These are phyloP conservation scores for Penicillium antarcticum DNA, from an alignment of 495 filamentous ascomycete genomes.

Conservation along the genomic window DNA sequence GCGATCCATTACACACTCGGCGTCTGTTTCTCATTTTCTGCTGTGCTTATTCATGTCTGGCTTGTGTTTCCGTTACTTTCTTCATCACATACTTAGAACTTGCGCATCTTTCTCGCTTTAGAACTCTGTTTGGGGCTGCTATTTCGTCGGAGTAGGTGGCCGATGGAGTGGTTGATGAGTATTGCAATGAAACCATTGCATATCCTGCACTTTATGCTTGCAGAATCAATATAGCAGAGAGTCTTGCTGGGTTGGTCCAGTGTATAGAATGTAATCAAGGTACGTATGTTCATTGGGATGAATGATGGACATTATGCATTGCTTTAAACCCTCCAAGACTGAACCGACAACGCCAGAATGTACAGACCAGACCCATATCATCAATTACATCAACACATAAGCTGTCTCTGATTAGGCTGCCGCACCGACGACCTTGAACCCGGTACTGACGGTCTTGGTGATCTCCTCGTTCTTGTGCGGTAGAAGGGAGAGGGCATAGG, in stretches of 20 bases:
- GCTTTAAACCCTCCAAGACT: neutral
- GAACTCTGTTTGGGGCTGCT: slow-evolving; percentile 11
- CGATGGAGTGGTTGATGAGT: too few species aligned
- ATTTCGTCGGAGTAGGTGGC: neutral
- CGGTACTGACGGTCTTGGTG: slow-evolving; percentile 72
- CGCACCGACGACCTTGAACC: slow-evolving; percentile 78
- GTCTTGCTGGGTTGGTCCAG: too few species aligned
- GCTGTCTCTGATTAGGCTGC: slow-evolving; percentile 32
- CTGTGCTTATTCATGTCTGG: neutral
- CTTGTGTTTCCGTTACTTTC: neutral
- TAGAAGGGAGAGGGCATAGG: slow-evolving; percentile 81
- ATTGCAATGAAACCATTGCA: too few species aligned
- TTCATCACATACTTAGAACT: slow-evolving; percentile 21
- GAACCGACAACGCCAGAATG: neutral
- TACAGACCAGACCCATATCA: slow-evolving; percentile 6
- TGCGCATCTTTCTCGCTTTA: neutral
- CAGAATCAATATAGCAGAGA: too few species aligned
- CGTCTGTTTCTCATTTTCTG: slow-evolving; percentile 7
- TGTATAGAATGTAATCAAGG: too few species aligned
- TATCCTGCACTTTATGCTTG: too few species aligned
- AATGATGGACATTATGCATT: neutral
- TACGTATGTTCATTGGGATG: neutral
- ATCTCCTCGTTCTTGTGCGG: slow-evolving; percentile 99
- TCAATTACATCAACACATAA: slow-evolving; percentile 16
- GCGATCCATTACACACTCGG: slow-evolving; percentile 18